Percentiles rank a stretch among this genome's conserved stretches.
phyloP scores from a whole-genome alignment of 1,139 yeast species.

The Yamadazyma conglobata region DNA sequence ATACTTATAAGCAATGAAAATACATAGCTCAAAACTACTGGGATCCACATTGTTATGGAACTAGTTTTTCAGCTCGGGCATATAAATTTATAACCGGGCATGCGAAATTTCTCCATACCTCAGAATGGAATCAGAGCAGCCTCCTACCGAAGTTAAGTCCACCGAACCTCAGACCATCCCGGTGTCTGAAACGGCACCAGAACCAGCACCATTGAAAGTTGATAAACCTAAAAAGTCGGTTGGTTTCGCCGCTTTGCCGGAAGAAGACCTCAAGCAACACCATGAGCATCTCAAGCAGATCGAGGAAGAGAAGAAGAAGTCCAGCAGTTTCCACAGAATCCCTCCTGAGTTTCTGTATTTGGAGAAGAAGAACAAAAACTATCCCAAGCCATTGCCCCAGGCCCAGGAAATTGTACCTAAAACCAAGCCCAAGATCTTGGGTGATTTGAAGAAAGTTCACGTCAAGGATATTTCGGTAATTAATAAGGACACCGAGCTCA shows the following conservation, averaged over 20 bases:
- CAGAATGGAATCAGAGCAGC: no score
- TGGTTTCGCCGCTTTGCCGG: constrained; percentile 42
- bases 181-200: no score
- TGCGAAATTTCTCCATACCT: no score
- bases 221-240: constrained; percentile 25
- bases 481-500: constrained; percentile 41
- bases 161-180: no score
- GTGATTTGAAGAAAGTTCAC: constrained; percentile 32
- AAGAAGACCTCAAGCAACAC: constrained; percentile 34
- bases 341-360: constrained; percentile 44
- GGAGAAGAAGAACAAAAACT: constrained; percentile 21
- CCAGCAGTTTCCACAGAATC: constrained; percentile 39
- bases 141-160: no score
- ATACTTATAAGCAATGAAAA: constrained; percentile 28
- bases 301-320: constrained; percentile 24
- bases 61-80: no score
- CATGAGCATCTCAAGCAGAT: constrained; percentile 26
- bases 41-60: constrained; percentile 36
- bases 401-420: constrained; percentile 11
- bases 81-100: no score
- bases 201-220: no score
- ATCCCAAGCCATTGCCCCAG: constrained; percentile 21
- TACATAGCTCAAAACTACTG: constrained; percentile 25
- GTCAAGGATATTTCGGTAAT: constrained; percentile 42
- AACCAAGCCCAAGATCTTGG: constrained; percentile 13